Evolutionary conservation across 169 alveolate genomes (phyloP), one percentile per base, ranked within the genome.

Genomic region (Plasmodium yoelii): DNA sequence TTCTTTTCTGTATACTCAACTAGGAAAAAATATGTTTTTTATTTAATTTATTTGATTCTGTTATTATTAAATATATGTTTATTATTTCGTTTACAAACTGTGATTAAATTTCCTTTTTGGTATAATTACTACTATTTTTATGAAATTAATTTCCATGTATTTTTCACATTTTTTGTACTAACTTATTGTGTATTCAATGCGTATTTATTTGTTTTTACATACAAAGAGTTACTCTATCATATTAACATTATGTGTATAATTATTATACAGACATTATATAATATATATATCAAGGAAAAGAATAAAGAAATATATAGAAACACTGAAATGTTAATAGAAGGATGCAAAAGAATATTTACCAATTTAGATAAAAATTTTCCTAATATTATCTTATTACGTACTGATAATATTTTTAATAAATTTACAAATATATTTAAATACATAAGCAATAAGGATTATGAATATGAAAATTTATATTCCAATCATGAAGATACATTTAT

Each of bases 381-480:
- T 42, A 59, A 82, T 56, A 39, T 42, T 28, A 60, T 82, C 7
- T 60, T 82, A 28, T 64, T 82, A 12, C 61, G 69, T 60, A 84
- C 90, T 6, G 90, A 82, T 57, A 46, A 53, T 7, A 42, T 65
- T 47, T 82, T 82, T 47, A 82, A 82, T 47, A 65, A 82, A 82
- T 82, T 82, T 68, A 69, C 84, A 51, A 67, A 82, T 44, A 82
- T 82, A n/a, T 82, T 82, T 71, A 82, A 57, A 60, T 82, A 82
- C 18, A 82, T 82, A 68, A 82, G 53, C 69, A 82, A 71, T 28
- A 73, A 57, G 49, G 22, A 60, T 49, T 39, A 68, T 49, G 49
- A 69, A 51, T 13, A 22, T 4, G 57, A 60, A 24, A 24, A 67
- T 42, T 3, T 34, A 44, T 44, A n/a, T 24, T 28, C 77, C 51